Conservation (phyloP, 2,329 filamentous ascomycete genomes). For the Clonostachys byssicola region DNA sequence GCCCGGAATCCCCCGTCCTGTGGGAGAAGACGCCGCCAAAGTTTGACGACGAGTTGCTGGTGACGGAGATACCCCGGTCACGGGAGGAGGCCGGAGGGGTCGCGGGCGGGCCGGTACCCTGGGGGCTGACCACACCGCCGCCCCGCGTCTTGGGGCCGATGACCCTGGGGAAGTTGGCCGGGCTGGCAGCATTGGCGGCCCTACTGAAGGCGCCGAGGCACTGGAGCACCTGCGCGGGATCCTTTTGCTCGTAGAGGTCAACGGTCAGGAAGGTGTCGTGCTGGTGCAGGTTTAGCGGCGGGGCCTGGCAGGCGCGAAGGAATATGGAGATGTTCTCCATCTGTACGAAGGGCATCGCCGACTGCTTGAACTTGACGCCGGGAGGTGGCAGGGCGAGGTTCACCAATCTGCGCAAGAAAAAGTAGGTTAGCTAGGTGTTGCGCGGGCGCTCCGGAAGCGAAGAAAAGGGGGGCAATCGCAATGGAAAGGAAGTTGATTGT, state of each 20-base stretch:
- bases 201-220: constrained; percentile 90
- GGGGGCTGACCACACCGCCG: constrained; percentile 56
- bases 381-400: constrained; percentile 76
- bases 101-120: constrained; percentile 47
- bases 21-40: constrained; percentile 38
- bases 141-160: constrained; percentile 65
- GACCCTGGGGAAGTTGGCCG: constrained; percentile 65
- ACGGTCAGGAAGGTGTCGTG: constrained; percentile 98
- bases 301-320: constrained; percentile 78
- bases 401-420: constrained; percentile 57
- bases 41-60: constrained; percentile 53
- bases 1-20: constrained; percentile 51
- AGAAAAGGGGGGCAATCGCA: not conserved
- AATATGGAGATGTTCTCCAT: constrained; percentile 99
- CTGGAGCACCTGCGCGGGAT: constrained; percentile 92
- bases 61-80: constrained; percentile 46
- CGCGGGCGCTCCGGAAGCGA: not conserved
- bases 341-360: constrained; percentile 95
- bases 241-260: constrained; percentile 92
- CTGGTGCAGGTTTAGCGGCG: constrained; percentile 81
- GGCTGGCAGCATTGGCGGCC: constrained; percentile 71
- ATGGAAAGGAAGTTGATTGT: not conserved
- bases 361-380: constrained; percentile 85
- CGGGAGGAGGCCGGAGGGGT: constrained; percentile 27
- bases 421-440: constrained; percentile 4